Percentiles rank a stretch among this genome's conserved stretches.
These are phyloP conservation scores for Colletotrichum sp. DNA, from an alignment of 2,329 filamentous ascomycete genomes.

Conservation along the genomic window DNA sequence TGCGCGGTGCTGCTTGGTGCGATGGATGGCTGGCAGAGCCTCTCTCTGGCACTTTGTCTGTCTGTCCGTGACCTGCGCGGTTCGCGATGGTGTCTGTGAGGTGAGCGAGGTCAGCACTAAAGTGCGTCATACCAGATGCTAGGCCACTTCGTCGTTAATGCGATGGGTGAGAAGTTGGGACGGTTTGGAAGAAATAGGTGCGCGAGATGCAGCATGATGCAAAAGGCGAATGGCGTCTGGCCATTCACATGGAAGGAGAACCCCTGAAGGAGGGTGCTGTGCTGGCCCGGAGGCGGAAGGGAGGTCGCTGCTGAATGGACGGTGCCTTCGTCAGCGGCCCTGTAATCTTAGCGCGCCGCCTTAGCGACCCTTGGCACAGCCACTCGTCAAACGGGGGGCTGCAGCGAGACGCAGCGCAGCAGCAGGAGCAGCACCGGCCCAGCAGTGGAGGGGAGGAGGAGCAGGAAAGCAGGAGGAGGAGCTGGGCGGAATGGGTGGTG, in stretches of 20 bases:
- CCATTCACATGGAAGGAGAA: background rate
- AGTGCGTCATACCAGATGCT: background rate
- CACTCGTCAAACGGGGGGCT: slow-evolving; percentile 2
- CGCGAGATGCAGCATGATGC: background rate
- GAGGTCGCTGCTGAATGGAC: slow-evolving; percentile 1
- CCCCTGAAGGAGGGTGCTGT: slow-evolving; percentile 6
- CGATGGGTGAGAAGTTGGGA: background rate
- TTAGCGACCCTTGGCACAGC: slow-evolving; percentile 13
- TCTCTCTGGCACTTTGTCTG: background rate
- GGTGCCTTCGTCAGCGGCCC: slow-evolving; percentile 9
- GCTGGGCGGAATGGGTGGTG: background rate
- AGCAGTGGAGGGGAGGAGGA: background rate
- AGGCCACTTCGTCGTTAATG: background rate
- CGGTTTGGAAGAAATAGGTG: background rate
- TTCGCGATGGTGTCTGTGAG: background rate
- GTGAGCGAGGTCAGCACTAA: background rate
- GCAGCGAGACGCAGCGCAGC: background rate
- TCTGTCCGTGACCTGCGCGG: background rate
- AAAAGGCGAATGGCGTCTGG: background rate
- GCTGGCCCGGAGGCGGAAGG: background rate
- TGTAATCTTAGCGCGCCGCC: slow-evolving; percentile 15
- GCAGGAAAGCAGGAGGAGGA: background rate
- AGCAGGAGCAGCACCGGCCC: background rate
- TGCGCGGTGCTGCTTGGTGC: background rate
- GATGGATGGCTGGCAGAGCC: background rate